Evolutionary conservation across 768 basidiomycete species (phyloP).

Genomic region (Agaricus blazei): DNA sequence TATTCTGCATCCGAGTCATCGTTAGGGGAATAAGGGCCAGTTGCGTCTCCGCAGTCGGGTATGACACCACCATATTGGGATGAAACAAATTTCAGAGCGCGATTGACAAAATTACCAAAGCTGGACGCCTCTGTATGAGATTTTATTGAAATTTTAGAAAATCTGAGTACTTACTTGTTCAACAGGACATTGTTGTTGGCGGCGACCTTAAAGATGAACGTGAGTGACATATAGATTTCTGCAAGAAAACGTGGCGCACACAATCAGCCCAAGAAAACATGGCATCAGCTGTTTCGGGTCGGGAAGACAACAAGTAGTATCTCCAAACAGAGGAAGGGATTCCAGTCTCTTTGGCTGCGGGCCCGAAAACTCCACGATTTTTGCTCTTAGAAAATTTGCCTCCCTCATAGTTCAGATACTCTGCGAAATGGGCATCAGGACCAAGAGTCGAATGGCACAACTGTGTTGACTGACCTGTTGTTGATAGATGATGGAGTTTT

Average conservation of each 20-base stretch:
- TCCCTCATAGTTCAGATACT: conserved; percentile 97
- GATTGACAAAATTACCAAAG: conserved; percentile 98
- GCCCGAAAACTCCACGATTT: conserved; percentile 95
- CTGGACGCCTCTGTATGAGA: conserved; percentile 28
- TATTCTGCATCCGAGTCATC: conserved; percentile 70
- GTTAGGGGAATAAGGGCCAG: conserved; percentile 66
- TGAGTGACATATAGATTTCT: conserved; percentile 5
- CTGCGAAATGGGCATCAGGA: conserved; percentile 30
- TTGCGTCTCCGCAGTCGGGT: conserved; percentile 70
- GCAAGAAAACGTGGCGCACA: conserved; percentile 37
- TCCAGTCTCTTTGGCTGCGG: conserved; percentile 88
- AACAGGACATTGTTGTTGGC: conserved; percentile 91
- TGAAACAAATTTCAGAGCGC: conserved; percentile 86
- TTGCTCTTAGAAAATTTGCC: conserved; percentile 99
- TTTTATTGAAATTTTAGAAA: background rate
- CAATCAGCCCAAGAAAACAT: conserved; percentile 98
- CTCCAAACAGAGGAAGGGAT: conserved; percentile 95
- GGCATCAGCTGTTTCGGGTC: conserved; percentile 91
- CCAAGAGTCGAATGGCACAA: background rate
- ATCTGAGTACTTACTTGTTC: conserved; percentile 64
- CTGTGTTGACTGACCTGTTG: conserved; percentile 66
- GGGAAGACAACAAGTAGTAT: conserved; percentile 87
- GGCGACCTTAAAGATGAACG: conserved; percentile 49
- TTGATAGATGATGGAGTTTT: conserved; percentile 87
- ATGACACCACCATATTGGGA: conserved; percentile 78